These are phyloP conservation scores for Ustilago cynodontis DNA, from an alignment of 1,284 basidiomycete genomes.

Conservation along the genomic window DNA sequence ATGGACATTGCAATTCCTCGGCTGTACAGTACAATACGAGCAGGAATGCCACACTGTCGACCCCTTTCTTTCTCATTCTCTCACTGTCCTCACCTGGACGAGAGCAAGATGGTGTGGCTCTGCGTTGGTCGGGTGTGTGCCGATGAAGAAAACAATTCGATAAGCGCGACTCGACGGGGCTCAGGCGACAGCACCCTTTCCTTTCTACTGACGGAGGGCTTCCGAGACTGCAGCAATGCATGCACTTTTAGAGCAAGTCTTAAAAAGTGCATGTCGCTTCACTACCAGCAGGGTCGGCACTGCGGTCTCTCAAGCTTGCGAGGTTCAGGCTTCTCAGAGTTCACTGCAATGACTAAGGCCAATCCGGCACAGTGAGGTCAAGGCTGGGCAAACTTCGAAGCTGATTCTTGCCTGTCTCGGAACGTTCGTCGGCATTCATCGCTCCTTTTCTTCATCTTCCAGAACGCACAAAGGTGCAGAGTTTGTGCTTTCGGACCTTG, in stretches of 20 bases:
- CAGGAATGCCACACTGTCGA: neutral
- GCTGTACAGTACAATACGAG: neutral
- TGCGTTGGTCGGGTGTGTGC: neutral
- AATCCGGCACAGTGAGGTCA: neutral
- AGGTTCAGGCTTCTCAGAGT: neutral
- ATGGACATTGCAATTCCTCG: constrained; percentile 4
- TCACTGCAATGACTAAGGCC: neutral
- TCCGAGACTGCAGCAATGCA: neutral
- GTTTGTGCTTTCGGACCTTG: neutral
- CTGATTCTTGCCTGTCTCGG: neutral
- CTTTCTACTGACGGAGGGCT: neutral
- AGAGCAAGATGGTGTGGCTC: neutral
- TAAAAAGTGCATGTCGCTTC: constrained; percentile 1
- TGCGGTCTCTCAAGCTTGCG: neutral
- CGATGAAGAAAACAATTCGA: neutral
- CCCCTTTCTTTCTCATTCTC: neutral
- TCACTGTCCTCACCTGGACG: neutral
- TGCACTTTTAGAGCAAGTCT: neutral
- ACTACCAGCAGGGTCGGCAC: neutral
- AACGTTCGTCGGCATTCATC: constrained; percentile 2
- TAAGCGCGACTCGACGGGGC: neutral
- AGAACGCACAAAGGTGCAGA: neutral
- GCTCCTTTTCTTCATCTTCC: neutral
- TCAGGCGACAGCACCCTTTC: neutral
- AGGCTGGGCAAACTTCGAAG: neutral